Evolutionary conservation across 2,329 filamentous ascomycete species (phyloP).

Genomic region (Colletotrichum limetticola): DNA sequence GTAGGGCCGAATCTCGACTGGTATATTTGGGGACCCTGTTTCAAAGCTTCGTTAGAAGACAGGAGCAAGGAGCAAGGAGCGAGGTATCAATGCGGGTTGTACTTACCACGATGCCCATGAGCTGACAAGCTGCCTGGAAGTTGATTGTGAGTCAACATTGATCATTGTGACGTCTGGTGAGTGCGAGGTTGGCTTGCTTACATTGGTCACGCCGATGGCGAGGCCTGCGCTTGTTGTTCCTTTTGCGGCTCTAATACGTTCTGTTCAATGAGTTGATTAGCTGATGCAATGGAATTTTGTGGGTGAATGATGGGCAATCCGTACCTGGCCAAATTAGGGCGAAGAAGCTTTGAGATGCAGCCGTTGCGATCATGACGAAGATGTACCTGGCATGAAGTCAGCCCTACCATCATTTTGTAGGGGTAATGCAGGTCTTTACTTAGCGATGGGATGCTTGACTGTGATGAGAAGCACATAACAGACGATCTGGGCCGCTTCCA

Average conservation of each 20-base stretch:
- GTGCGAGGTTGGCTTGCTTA: conserved; percentile 15
- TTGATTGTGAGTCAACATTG: neutral
- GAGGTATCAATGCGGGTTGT: too few relatives aligned
- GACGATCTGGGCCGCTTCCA: conserved; percentile 47
- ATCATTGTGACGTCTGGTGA: too few relatives aligned
- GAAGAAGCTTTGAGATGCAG: conserved; percentile 50
- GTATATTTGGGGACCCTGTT: conserved; percentile 50
- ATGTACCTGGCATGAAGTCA: conserved; percentile 37
- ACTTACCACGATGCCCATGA: conserved; percentile 49
- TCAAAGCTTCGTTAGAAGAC: neutral
- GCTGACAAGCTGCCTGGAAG: conserved; percentile 41
- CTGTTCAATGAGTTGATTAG: conserved; percentile 26
- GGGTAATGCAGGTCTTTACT: conserved; percentile 23
- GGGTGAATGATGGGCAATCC: neutral
- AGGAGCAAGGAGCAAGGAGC: too few relatives aligned
- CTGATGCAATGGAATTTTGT: accelerated
- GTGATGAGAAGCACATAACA: conserved; percentile 53
- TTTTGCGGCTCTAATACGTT: conserved; percentile 50
- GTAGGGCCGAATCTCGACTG: conserved; percentile 50
- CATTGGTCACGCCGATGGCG: conserved; percentile 50
- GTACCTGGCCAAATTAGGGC: conserved; percentile 50
- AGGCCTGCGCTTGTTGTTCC: conserved; percentile 51
- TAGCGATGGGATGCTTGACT: conserved; percentile 45
- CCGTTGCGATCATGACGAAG: conserved; percentile 51
- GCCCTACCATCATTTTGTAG: accelerated